A percentile compares a stretch with the other conserved stretches of the same genome.
These are phyloP conservation scores for Diospyros lotus DNA, from an alignment of 148 eudicot species.

Conservation along the genomic window DNA sequence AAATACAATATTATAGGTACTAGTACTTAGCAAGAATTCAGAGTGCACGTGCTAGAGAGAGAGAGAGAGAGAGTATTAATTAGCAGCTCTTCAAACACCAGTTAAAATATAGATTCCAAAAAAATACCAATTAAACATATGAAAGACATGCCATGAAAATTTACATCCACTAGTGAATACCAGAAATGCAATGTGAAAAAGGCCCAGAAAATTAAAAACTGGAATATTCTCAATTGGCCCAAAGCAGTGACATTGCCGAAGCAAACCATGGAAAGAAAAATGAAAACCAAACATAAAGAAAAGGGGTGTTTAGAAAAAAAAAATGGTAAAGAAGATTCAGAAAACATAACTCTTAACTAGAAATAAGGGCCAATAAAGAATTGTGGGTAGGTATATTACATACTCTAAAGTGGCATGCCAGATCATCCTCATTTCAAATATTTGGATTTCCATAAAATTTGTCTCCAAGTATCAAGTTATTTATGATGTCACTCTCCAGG, in stretches of 20 bases:
- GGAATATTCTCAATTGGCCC: background rate
- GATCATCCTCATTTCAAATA: too few relatives aligned
- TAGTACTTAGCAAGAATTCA: too few relatives aligned
- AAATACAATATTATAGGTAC: too few relatives aligned
- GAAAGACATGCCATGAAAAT: background rate
- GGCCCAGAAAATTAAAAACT: background rate
- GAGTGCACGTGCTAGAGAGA: too few relatives aligned
- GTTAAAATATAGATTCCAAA: too few relatives aligned
- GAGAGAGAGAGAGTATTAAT: background rate
- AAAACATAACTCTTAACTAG: background rate
- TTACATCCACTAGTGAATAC: background rate
- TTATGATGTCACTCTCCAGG: too few relatives aligned
- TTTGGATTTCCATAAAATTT: too few relatives aligned
- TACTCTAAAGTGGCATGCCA: too few relatives aligned
- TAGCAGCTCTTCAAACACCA: background rate
- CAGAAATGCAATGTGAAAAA: background rate
- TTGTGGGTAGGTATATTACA: too few relatives aligned
- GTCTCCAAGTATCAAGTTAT: too few relatives aligned
- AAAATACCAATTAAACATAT: background rate
- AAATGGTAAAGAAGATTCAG: background rate
- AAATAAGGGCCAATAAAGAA: background rate
- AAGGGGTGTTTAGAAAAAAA: background rate
- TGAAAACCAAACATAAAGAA: background rate
- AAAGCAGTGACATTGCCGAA: background rate
- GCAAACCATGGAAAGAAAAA: background rate